Conservation (phyloP, 2,329 filamentous ascomycete species). For the Penicillium sp. region DNA sequence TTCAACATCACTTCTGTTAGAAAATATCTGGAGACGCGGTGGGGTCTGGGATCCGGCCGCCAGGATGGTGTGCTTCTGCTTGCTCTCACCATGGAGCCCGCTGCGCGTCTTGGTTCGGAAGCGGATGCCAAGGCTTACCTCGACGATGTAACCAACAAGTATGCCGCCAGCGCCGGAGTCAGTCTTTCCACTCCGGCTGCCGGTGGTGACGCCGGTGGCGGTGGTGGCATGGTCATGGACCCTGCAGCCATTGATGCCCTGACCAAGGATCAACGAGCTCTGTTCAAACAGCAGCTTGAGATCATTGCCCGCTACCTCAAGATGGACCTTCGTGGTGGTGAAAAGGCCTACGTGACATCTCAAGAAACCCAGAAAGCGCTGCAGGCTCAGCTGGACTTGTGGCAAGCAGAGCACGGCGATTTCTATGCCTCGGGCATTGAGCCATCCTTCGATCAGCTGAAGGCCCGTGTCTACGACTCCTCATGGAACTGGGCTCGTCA, state of each 20-base stretch:
- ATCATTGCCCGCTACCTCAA: constrained; percentile 93
- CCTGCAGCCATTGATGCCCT: constrained; percentile 93
- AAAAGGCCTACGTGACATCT: constrained; percentile 83
- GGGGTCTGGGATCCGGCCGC: constrained; percentile 80
- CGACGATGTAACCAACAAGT: constrained; percentile 84
- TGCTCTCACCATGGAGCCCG: constrained; percentile 87
- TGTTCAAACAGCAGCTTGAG: constrained; percentile 98
- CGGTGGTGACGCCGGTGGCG: constrained; percentile 67
- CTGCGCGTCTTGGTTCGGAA: constrained; percentile 83
- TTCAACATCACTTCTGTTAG: constrained; percentile 97
- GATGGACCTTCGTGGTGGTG: constrained; percentile 92
- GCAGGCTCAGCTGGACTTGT: constrained; percentile 89
- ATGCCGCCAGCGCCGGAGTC: constrained; percentile 78
- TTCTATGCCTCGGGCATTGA: constrained; percentile 94
- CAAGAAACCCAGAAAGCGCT: constrained; percentile 83
- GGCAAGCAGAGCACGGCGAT: constrained; percentile 93
- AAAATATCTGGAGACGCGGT: constrained; percentile 92
- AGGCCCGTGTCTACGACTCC: constrained; percentile 94
- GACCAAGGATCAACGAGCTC: constrained; percentile 90
- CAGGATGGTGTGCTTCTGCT: constrained; percentile 89
- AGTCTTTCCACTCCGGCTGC: constrained; percentile 71
- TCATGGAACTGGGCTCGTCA: constrained; percentile 99
- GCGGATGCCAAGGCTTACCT: constrained; percentile 89
- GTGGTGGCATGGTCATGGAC: constrained; percentile 98
- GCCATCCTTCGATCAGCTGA: constrained; percentile 87